Percentiles rank a stretch among this genome's conserved stretches.
phyloP scores from a whole-genome alignment of 140 eudicot genomes.

The Flaveria floridana region DNA sequence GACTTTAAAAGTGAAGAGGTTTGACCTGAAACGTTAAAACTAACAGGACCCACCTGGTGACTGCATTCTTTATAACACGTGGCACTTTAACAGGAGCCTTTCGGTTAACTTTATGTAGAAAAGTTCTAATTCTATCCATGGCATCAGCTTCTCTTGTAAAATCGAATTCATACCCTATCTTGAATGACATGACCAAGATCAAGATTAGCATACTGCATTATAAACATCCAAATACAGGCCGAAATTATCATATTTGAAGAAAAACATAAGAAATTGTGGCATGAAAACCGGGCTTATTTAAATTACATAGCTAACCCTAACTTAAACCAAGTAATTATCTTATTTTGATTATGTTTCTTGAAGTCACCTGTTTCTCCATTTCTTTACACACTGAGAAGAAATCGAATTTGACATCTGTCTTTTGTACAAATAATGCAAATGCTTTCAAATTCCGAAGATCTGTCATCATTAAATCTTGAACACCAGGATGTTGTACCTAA shows the following conservation, averaged over 20 bases:
- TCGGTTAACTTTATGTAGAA: slow-evolving; percentile 52
- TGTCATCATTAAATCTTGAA: slow-evolving; percentile 94
- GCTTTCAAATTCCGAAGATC: slow-evolving; percentile 90
- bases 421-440: slow-evolving; percentile 86
- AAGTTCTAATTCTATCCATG: slow-evolving; percentile 69
- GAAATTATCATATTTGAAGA: background rate
- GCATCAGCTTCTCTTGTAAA: slow-evolving; percentile 94
- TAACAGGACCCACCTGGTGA: slow-evolving; percentile 55
- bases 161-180: slow-evolving; percentile 95
- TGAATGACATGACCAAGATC: slow-evolving; percentile 31
- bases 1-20: slow-evolving; percentile 12
- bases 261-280: background rate
- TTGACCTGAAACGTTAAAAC: slow-evolving; percentile 11
- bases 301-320: background rate
- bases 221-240: background rate
- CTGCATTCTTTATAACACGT: slow-evolving; percentile 49
- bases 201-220: slow-evolving; percentile 29
- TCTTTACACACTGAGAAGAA: slow-evolving; percentile 82
- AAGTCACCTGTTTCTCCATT: slow-evolving; percentile 92
- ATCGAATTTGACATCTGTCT: slow-evolving; percentile 87
- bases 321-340: background rate
- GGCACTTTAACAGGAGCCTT: slow-evolving; percentile 82
- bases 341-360: slow-evolving; percentile 3
- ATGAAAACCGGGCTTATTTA: background rate
- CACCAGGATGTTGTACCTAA: slow-evolving; percentile 97